phyloP scores from a whole-genome alignment of 2,329 filamentous ascomycete genomes.

The Emmonsiellopsis sp. region DNA sequence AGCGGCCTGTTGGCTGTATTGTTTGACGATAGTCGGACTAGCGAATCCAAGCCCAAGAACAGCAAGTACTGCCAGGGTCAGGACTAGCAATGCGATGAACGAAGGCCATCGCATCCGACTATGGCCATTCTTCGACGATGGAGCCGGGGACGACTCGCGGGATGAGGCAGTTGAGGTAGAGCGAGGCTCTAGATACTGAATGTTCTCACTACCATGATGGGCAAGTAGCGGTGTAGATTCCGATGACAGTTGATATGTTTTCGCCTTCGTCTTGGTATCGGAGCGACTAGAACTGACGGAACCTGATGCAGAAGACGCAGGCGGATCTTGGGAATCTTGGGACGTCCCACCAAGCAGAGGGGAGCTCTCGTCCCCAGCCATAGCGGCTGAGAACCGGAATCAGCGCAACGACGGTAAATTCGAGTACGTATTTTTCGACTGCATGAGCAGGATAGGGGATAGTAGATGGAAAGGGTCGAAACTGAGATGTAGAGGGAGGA shows the following conservation, averaged over 20 bases:
- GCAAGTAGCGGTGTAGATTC: constrained; percentile 36
- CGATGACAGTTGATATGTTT: constrained; percentile 28
- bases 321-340: background rate
- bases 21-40: constrained; percentile 67
- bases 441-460: background rate
- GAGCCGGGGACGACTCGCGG: constrained; percentile 12
- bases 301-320: background rate
- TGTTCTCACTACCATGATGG: constrained; percentile 24
- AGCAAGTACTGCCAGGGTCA: constrained; percentile 54
- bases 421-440: background rate
- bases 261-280: constrained; percentile 12
- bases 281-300: constrained; percentile 16
- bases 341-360: constrained; percentile 2
- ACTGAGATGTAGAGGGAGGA: no score
- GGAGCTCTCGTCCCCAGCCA: constrained; percentile 7
- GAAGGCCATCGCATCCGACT: constrained; percentile 61
- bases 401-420: background rate
- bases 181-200: constrained; percentile 16
- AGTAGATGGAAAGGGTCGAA: no score
- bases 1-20: constrained; percentile 76
- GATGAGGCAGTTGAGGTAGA: constrained; percentile 17
- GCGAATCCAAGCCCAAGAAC: constrained; percentile 76
- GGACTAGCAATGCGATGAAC: constrained; percentile 58
- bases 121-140: constrained; percentile 13
- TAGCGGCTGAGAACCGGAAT: constrained; percentile 2